Evolutionary conservation across 2,329 filamentous ascomycete genomes (phyloP), one percentile per base, ranked within the genome.

Genomic region (Colletotrichum sp.): DNA sequence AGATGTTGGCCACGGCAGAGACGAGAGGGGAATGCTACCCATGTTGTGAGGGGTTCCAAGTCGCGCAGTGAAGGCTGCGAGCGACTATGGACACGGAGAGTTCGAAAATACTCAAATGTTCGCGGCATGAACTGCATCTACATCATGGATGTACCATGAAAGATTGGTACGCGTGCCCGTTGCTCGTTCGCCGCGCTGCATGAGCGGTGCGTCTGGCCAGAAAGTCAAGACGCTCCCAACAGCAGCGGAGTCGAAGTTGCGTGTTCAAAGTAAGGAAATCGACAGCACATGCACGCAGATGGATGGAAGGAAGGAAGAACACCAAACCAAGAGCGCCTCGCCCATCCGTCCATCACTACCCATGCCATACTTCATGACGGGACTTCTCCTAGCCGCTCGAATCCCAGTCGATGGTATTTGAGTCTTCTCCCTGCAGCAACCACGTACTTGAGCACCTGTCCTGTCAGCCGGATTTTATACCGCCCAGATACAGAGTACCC

Each of bases 111-210:
- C 56, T 67, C 73, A 72, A 72, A 67, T 34, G 38, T 36, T 36
- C 32, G 55, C 56, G 69, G 67, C 67, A 34, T 65, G 62, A 74
- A 62, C 69, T 66, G 55, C 61, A 62, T 28, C n/a, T 28, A 21
- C 62, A 48, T 43, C 62, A 67, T 72, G 73, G 56, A 9, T 72
- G 62, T 66, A 62, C 69, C 55, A 72, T 66, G 55, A 26, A 36
- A 28, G 28, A 21, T 28, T 62, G 26, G 69, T 62, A 62, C 43
- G 32, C 65, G 61, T 67, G 55, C 62, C 61, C 32, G n/a, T 43
- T 26, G n/a, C 38, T 66, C n/a, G 55, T 61, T 72, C 73, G 26
- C 52, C 55, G 58, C 48, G 32, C 30, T 43, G 32, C n/a, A 67
- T 55, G 30, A 56, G 59, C 62, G 26, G 26, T 16, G 26, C 30